A percentile compares a stretch with the other conserved stretches of the same genome.
Conservation (phyloP, 2,329 filamentous ascomycete species). For the Arthroderma sp. region DNA sequence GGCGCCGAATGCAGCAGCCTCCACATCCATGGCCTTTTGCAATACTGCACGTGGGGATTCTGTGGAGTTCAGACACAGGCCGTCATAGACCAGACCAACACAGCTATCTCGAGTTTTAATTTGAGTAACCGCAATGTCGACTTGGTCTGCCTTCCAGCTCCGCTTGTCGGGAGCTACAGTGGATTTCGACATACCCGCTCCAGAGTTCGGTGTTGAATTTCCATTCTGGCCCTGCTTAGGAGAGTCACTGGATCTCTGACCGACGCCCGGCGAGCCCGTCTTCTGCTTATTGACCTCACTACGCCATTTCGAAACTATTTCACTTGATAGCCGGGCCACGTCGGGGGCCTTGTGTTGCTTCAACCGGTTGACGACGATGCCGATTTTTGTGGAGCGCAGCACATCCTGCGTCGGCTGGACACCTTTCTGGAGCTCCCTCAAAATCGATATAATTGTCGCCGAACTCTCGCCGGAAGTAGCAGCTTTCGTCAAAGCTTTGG, state of each 20-base stretch:
- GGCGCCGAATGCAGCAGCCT: constrained; percentile 58
- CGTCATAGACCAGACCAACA: constrained; percentile 87
- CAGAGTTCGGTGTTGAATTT: constrained; percentile 38
- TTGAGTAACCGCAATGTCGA: constrained; percentile 64
- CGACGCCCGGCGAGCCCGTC: constrained; percentile 25
- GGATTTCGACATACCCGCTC: constrained; percentile 37
- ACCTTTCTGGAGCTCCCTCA: constrained; percentile 67
- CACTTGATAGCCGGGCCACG: constrained; percentile 61
- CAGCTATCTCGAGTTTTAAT: constrained; percentile 66
- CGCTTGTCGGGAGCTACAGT: constrained; percentile 58
- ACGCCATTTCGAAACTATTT: constrained; percentile 62
- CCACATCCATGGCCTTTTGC: constrained; percentile 53
- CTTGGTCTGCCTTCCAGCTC: constrained; percentile 66
- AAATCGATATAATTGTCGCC: constrained; percentile 56
- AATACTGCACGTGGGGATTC: constrained; percentile 53
- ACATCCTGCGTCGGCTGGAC: constrained; percentile 79
- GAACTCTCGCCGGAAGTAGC: constrained; percentile 60
- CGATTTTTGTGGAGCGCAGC: constrained; percentile 79
- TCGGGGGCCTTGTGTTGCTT: constrained; percentile 63
- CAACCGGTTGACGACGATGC: constrained; percentile 74
- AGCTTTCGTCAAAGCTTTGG: constrained; percentile 70
- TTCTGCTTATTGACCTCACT: constrained; percentile 38
- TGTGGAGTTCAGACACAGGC: constrained; percentile 58
- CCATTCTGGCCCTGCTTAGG: constrained; percentile 39
- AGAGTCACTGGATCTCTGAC: constrained; percentile 26